Conservation (phyloP, 805 yeast genomes). For the Candida parachauliodes region DNA sequence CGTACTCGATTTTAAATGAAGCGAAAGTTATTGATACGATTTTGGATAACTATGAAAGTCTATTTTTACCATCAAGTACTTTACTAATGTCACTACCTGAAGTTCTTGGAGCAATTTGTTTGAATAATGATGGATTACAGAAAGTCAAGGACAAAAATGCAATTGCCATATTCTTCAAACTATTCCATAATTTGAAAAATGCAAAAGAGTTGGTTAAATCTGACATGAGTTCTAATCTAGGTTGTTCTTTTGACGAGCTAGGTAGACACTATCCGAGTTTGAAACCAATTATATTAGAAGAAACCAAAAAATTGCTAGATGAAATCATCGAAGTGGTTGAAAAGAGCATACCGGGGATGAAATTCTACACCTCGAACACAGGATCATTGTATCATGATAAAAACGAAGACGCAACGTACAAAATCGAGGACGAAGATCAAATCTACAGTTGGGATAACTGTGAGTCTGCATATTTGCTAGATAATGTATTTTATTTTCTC, state of each 20-base stretch:
- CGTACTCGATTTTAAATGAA: slow-evolving; percentile 75
- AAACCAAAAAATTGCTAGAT: slow-evolving; percentile 43
- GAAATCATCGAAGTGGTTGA: slow-evolving; percentile 38
- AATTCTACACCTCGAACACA: slow-evolving; percentile 41
- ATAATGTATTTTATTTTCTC: slow-evolving; percentile 48
- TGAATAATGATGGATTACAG: slow-evolving; percentile 68
- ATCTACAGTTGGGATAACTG: slow-evolving; percentile 53
- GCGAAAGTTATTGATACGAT: slow-evolving; percentile 68
- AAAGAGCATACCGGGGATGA: slow-evolving; percentile 33
- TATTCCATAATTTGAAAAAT: slow-evolving; percentile 46
- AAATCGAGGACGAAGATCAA: slow-evolving; percentile 39
- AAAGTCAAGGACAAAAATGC: slow-evolving; percentile 44
- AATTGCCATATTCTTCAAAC: slow-evolving; percentile 43
- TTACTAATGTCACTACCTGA: slow-evolving; percentile 64
- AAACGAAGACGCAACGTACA: slow-evolving; percentile 29
- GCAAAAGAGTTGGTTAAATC: slow-evolving; percentile 50
- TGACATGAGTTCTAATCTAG: slow-evolving; percentile 55
- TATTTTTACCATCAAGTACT: slow-evolving; percentile 57
- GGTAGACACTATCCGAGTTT: slow-evolving; percentile 79
- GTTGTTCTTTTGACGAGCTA: slow-evolving; percentile 71
- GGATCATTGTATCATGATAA: slow-evolving; percentile 39
- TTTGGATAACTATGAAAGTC: slow-evolving; percentile 50
- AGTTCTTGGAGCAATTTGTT: slow-evolving; percentile 75
- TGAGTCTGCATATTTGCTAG: slow-evolving; percentile 44
- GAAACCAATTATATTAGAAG: slow-evolving; percentile 53